Evolutionary conservation across 2,329 filamentous ascomycete genomes (phyloP), one percentile per base, ranked within the genome.

Genomic region (Zalaria sp.): DNA sequence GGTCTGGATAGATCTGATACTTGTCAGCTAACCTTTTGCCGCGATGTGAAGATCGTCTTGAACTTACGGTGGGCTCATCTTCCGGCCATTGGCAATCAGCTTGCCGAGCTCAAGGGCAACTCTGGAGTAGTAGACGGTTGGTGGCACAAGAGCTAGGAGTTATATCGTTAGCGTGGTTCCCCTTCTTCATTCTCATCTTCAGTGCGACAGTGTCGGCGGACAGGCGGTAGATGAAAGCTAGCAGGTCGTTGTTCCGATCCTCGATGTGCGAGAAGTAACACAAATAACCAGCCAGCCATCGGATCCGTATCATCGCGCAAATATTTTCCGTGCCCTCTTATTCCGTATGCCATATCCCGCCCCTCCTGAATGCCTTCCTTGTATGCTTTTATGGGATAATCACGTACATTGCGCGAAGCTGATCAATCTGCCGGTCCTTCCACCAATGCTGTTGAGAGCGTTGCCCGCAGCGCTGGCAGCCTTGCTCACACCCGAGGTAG

Each of bases 11-110:
- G 18, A 18, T 18, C 18, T 18, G 18, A 18, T 18, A 18, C 18
- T 18, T 18, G 18, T 18, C 18, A 18, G 18, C 18, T 18, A 18
- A 18, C 18, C 18, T 18, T 18, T 18, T 18, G 18, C 18, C 18
- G 18, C 18, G 18, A 18, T 18, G 18, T 18, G 18, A 18, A 18
- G 18, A 18, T 18, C 18, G 18, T 18, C 18, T 18, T 18, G 35
- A 25, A 71, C 88, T 79, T 83, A 98, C 91, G 91, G 91, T 67
- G 86, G 87, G 60, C 74, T 71, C 87, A 98, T 95, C 70, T 83
- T 84, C 67, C 89, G 87, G 63, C 79, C 80, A 56, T 78, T 77
- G 71, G 87, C 86, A 52, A 96, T 77, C 53, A 95, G 74, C 75
- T 84, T 93, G 61, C 75, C 75, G 46, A 96, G 73, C 73, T 98